Conservation (phyloP, 73 alveolate genomes). For the Paramecium sexaurelia region DNA sequence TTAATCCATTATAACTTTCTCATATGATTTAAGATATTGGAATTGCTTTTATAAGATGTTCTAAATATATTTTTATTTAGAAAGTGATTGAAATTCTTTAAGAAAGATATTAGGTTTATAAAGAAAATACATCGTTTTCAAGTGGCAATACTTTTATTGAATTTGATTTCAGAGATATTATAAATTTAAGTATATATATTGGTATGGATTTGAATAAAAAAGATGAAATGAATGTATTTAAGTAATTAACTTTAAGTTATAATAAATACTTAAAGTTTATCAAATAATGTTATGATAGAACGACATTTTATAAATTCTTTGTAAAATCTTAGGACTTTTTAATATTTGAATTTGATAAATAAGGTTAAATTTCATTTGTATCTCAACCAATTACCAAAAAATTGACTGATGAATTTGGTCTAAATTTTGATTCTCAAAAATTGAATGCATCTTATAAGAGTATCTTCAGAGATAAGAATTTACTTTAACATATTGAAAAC, state of each 20-base stretch:
- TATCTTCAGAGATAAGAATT: neutral
- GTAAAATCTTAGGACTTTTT: neutral
- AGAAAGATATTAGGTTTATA: too few species aligned
- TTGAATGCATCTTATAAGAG: neutral
- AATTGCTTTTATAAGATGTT: neutral
- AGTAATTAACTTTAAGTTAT: neutral
- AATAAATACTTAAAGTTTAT: neutral
- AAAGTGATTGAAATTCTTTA: too few species aligned
- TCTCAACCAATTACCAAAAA: neutral
- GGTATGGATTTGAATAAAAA: neutral
- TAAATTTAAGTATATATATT: neutral
- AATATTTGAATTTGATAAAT: neutral
- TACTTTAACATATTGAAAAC: neutral
- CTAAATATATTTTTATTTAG: too few species aligned
- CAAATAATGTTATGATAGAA: neutral
- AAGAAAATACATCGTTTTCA: too few species aligned
- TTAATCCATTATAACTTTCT: neutral
- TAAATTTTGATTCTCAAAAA: neutral
- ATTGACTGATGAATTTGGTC: neutral
- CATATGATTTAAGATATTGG: slow-evolving; percentile 15
- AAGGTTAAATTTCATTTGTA: neutral
- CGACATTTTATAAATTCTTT: neutral
- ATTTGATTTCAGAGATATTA: neutral
- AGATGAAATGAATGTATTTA: neutral
- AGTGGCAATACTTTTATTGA: neutral